Evolutionary conservation across 208 protist genomes (phyloP).

Genomic region (Zelonia costaricensis): DNA sequence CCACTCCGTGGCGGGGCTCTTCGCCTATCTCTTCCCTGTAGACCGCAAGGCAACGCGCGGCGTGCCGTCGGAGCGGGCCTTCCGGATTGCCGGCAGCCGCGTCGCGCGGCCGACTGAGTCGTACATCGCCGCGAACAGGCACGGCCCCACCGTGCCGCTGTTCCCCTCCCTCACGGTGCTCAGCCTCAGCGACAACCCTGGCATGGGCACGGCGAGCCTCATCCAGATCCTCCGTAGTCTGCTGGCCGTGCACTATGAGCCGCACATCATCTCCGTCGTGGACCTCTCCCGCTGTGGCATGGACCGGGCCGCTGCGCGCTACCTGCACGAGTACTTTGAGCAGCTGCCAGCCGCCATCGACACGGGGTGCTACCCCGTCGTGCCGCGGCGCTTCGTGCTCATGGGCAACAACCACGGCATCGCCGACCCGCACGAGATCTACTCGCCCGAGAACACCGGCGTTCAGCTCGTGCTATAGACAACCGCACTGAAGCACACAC

Average conservation of each 20-base stretch:
- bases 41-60: conserved; percentile 28
- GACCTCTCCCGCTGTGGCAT: conserved; percentile 81
- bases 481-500: background rate
- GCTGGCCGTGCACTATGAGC: conserved; percentile 55
- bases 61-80: background rate
- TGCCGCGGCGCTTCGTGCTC: conserved; percentile 51
- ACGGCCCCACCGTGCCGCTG: conserved; percentile 36
- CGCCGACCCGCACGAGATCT: conserved; percentile 2
- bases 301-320: conserved; percentile 24
- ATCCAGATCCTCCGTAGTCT: conserved; percentile 57
- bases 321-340: conserved; percentile 54
- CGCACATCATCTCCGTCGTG: conserved; percentile 42
- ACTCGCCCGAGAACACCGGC: conserved; percentile 10
- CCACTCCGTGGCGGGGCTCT: conserved; percentile 52
- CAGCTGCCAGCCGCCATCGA: conserved; percentile 29
- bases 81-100: conserved; percentile 16
- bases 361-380: conserved; percentile 34
- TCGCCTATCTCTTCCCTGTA: conserved; percentile 75
- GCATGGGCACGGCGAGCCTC: conserved; percentile 58
- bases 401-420: conserved; percentile 67
- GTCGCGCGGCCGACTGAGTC: conserved; percentile 32
- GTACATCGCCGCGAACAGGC: conserved; percentile 32
- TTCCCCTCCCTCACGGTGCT: conserved; percentile 73
- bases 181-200: conserved; percentile 78
- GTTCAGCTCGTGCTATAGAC: conserved; percentile 29